These are phyloP conservation scores for Neurospora sp. DNA, from an alignment of 495 filamentous ascomycete genomes.

Conservation along the genomic window DNA sequence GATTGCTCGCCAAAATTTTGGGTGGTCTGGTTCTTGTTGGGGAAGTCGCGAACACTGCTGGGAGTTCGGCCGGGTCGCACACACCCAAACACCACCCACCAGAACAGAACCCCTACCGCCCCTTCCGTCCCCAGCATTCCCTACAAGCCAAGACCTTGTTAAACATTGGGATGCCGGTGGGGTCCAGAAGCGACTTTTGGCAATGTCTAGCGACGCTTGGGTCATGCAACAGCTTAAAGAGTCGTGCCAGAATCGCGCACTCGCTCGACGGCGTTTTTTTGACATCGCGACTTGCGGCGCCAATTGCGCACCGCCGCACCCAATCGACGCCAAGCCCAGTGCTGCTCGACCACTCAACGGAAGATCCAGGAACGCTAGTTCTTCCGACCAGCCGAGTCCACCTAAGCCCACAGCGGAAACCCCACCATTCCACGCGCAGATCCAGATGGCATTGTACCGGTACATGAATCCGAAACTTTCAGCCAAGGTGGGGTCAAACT, in stretches of 20 bases:
- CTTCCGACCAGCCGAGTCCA: conserved; percentile 11
- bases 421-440: conserved; percentile 15
- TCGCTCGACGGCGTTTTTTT: neutral
- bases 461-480: conserved; percentile 7
- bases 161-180: neutral
- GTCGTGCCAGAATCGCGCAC: neutral
- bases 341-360: neutral
- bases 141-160: neutral
- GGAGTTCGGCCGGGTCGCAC: neutral
- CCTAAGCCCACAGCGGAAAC: conserved; percentile 14
- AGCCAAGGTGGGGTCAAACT: neutral
- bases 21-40: conserved; percentile 23
- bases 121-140: neutral
- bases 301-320: neutral
- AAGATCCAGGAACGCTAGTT: neutral
- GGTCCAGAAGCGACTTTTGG: conserved; percentile 10
- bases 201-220: conserved; percentile 4
- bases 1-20: conserved; percentile 21
- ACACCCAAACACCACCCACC: conserved; percentile 15
- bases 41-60: conserved; percentile 16
- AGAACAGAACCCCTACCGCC: conserved; percentile 2
- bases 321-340: neutral
- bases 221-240: conserved; percentile 9
- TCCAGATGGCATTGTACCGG: conserved; percentile 10
- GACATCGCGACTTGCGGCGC: neutral